Evolutionary conservation across 768 basidiomycete species (phyloP), one percentile per base, ranked within the genome.

Genomic region (Phlebiopsis flavidoalba): DNA sequence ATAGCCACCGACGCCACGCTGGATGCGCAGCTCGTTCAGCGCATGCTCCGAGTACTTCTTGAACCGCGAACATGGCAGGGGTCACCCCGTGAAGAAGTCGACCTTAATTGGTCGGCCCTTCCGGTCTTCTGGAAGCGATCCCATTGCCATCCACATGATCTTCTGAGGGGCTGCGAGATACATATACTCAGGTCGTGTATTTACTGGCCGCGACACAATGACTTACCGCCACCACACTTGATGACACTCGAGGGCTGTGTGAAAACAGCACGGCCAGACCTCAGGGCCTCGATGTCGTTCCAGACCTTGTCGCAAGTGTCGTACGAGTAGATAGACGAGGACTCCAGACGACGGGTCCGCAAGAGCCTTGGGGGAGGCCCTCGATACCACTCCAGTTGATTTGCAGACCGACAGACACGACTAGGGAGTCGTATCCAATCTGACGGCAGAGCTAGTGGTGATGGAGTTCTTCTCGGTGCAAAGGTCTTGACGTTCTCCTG

Each of bases 61-160:
- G 58, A n/a, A 97, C 95, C 66, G 86, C 84, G 76, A 99, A 98
- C 95, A 99, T 98, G 48, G 89, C 82, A 17, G 94, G 93, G 89
- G 88, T 90, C 62, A n/a, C n/a, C 93, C 95, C 33, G 89, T 92
- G 72, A 89, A 89, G 71, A 96, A 96, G 60, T 91, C 83, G 62
- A 90, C 70, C 54, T 84, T 78, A 65, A 89, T 80, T 82, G 78
- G 53, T 80, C 77, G 15, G 75, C 71, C 19, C 89, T 81, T 2
- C 79, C 78, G 10, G 89, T 88, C 69, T 73, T 79, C 59, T 80
- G 79, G 71, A 81, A 93, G 52, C 86, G 78, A 70, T 95, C 91
- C 91, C 91, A 93, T 50, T n/a, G 91, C 90, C 90, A 94, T 93
- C 93, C 93, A 96, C 91, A 96, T 94, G 57, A 95, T 90, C 74